Evolutionary conservation across 176 grass and related monocot genomes (phyloP), one percentile per base, ranked within the genome.

Genomic region (Dendrocalamus sinicus): DNA sequence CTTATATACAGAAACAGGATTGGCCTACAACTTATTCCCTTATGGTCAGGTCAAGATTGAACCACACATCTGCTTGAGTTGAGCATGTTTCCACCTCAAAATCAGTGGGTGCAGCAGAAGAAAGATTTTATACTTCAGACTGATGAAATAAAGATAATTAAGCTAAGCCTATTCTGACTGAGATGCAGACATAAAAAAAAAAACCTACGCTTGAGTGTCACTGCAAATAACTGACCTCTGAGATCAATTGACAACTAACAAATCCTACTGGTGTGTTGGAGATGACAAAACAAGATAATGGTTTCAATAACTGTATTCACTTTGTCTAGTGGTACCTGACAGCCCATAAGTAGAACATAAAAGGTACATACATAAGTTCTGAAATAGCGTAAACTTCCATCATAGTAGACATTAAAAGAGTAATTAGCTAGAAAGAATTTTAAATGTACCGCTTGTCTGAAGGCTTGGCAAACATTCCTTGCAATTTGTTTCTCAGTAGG

Each of bases 401-500:
- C 44, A 70, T 52, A 62, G 44, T 81, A 83, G 11, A 40, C 16
- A 85, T 22, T 20, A 48, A 35, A 46, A 76, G 7, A 79, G 13
- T 24, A 52, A 19, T 52, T 64, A 78, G 12, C 6, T 66, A 51
- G 55, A 73, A 61, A 62, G 40, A 12, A 44, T 37, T 83, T 72
- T 80, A 43, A 39, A 41, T 71, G 76, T 98, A 98, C 95, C 83
- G 83, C 91, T 98, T 98, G 93, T 82, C 91, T 77, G 83, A 98
- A 98, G 87, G 93, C 95, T 79, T 80, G 82, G 86, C 90, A 98
- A 86, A 98, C 90, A 62, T 87, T 94, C 67, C 95, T 84, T 85
- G 95, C 93, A 67, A 98, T 93, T 88, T 98, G 93, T 95, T 98
- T 98, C 89, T 98, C 95, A 40, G 89, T 59, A 69, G 93, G 95